A percentile compares a stretch with the other conserved stretches of the same genome.
Evolutionary conservation across 2,329 filamentous ascomycete species (phyloP).

Genomic region (Ophiostoma sp.): DNA sequence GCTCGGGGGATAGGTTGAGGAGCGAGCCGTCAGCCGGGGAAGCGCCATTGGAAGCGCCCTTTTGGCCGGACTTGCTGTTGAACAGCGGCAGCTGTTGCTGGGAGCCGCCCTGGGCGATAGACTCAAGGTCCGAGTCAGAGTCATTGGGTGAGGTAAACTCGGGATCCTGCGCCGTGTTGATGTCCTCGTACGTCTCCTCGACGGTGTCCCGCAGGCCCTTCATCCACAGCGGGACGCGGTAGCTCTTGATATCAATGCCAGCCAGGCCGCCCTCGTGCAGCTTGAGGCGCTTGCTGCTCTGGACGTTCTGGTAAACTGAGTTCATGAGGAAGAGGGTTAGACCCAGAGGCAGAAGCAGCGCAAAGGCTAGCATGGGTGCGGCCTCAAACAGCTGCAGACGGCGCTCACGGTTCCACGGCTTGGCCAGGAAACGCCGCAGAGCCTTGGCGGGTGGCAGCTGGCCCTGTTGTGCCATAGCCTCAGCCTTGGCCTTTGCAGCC

Average conservation of each 20-base stretch:
- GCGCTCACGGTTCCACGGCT: conserved; percentile 26
- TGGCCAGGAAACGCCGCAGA: conserved; percentile 22
- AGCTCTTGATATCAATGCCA: conserved; percentile 67
- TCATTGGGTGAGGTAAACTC: conserved; percentile 66
- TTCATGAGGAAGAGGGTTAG: conserved; percentile 72
- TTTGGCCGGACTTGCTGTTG: not conserved
- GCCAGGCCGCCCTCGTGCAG: conserved; percentile 72
- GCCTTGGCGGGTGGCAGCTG: not conserved
- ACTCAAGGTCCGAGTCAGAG: conserved; percentile 32
- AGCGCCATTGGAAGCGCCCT: conserved; percentile 26
- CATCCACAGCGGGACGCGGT: conserved; percentile 74
- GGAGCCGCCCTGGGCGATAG: conserved; percentile 33
- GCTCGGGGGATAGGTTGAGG: conserved; percentile 73
- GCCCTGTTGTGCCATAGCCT: not conserved
- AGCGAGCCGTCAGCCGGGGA: conserved; percentile 57
- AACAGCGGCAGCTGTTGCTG: not conserved
- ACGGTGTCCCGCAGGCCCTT: conserved; percentile 73
- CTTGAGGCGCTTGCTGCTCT: conserved; percentile 71
- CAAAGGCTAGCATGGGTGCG: conserved; percentile 60
- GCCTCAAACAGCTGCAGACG: conserved; percentile 24
- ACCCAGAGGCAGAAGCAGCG: conserved; percentile 72
- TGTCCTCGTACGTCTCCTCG: conserved; percentile 73
- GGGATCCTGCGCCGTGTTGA: conserved; percentile 67
- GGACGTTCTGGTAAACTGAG: conserved; percentile 72
- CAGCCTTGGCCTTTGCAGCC: conserved; percentile 7